Evolutionary conservation across 768 basidiomycete genomes (phyloP), one percentile per base, ranked within the genome.

Genomic region (Coprinellus micaceus): DNA sequence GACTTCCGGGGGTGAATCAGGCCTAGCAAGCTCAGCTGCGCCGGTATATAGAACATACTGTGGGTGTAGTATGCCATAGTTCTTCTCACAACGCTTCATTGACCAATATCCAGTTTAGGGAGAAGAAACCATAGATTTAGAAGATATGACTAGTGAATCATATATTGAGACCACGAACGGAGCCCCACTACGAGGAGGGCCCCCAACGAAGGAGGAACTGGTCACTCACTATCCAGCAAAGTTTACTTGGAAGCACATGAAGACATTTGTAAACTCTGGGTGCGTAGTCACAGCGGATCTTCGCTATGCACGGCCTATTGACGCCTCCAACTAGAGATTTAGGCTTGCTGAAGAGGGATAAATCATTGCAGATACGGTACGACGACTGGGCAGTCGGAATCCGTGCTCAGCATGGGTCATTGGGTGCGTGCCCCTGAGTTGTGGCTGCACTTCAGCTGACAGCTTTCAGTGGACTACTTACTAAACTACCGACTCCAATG

Each of bases 261-360:
- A 85, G 71, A 79, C 82, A 3, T 91, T 92, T 60, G 77, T 92
- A 48, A 88, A 85, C 65, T 88, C 89, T 55, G 89, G 89, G 88
- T 88, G 67, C 41, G 75, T 51, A n/a, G 25, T 46, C 5, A 22
- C 46, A 4, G 17, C 15, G 29, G 17, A 25, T 21, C 49, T 25
- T 19, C 21, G 19, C 21, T 11, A 48, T 21, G 50, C 43, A 51
- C 37, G 25, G 21, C 13, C 54, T 37, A 30, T n/a, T n/a, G 45
- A 53, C 17, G 51, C n/a, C 17, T 33, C n/a, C 57, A 13, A 33
- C 6, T 33, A 92, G 91, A 39, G 89, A 94, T 65, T 81, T 94
- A 44, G 89, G 89, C 2, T 75, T 91, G 36, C 75, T 94, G 50
- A 91, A 89, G 66, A 83, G 91, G 19, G 84, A 93, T 63, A 82